Evolutionary conservation across 2,329 filamentous ascomycete species (phyloP).

Genomic region (Alternaria gansuensis): DNA sequence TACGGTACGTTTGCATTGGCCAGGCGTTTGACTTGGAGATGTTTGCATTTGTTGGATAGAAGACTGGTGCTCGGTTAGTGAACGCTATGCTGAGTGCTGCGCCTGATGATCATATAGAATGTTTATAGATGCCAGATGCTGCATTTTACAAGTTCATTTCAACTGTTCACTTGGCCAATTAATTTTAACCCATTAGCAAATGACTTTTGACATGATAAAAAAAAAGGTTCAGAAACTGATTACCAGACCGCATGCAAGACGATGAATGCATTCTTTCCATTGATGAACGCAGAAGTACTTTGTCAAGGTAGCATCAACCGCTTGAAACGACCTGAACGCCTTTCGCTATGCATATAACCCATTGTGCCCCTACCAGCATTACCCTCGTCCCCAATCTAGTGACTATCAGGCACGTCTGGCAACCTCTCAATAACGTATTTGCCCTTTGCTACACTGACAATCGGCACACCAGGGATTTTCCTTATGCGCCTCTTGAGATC

Average conservation of each 20-base stretch:
- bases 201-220: neutral
- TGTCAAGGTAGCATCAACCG: neutral
- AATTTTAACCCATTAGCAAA: neutral
- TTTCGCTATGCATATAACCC: conserved; percentile 19
- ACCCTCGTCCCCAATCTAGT: conserved; percentile 21
- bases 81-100: neutral
- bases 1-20: conserved; percentile 14
- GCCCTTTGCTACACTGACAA: conserved; percentile 82
- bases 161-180: neutral
- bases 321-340: conserved; percentile 14
- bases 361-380: neutral
- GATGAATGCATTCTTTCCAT: neutral
- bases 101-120: neutral
- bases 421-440: conserved; percentile 96
- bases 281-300: neutral
- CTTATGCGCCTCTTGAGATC: conserved; percentile 75
- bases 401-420: conserved; percentile 78
- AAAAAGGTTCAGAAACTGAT: neutral
- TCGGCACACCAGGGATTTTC: conserved; percentile 80
- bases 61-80: neutral
- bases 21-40: conserved; percentile 2
- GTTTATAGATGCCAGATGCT: neutral
- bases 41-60: conserved; percentile 1
- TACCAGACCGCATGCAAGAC: neutral
- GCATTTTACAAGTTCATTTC: neutral